Evolutionary conservation across 2,329 filamentous ascomycete species (phyloP), one percentile per base, ranked within the genome.

Genomic region (Xylaria polymorpha): DNA sequence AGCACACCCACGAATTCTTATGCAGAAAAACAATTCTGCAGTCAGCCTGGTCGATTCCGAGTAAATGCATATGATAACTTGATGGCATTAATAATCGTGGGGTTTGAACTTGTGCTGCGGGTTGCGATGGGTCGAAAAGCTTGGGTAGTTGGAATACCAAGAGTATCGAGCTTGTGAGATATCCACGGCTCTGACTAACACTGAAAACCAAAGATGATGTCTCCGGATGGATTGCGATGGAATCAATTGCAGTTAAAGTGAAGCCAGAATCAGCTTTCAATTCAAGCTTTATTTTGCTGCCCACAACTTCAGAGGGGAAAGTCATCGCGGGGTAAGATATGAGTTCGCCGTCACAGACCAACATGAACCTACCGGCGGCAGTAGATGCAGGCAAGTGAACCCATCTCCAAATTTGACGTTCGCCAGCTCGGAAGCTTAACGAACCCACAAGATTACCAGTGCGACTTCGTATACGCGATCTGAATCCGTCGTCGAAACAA

Each of bases 1-100:
- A 61, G 15, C 46, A 61, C 25, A 53, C 48, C 48, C 59, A 61
- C 14, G 46, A 61, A 43, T 29, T 43, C 20, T 43, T 43, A 15
- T 61, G 20, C 14, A 43, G 20, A 20, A 43, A 53, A 20, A 61
- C 4, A 9, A 61, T 35, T 9, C 25, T 55, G 15, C 29, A 7
- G 37, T 20, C 29, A n/a, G 51, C 10, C 29, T 55, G 51, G 51
- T 55, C 51, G 8, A 55, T 37, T n/a, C 32, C 29, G 5, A 37
- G 32, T 1, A 35, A 37, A n/a, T 37, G 50, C 50, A 37, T 37
- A 20, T 37, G n/a, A 15, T n/a, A 37, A 4, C 4, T 37, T 2
- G 51, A 55, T 7, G 51, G 20, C n/a, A n/a, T n/a, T 35, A 55
- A 18, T 12, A 37, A 12, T 35, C 32, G 18, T 37, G 32, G 29